Percentiles rank a stretch among this genome's conserved stretches.
Conservation (phyloP, 2,329 filamentous ascomycete genomes). For the Hymenoscyphus albidus region DNA sequence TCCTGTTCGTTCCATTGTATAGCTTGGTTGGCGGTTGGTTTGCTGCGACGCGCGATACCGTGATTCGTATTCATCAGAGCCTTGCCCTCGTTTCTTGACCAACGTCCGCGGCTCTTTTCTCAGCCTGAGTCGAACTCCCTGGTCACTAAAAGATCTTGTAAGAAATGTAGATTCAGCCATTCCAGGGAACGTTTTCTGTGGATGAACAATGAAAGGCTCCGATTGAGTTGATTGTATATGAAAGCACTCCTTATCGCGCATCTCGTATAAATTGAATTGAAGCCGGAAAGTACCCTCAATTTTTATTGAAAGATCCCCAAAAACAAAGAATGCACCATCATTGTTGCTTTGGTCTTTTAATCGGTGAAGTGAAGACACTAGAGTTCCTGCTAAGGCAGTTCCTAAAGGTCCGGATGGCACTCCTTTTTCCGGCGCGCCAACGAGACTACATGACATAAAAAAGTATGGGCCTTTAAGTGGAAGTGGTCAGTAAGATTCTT, state of each 20-base stretch:
- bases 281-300: constrained; percentile 69
- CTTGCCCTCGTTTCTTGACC: constrained; percentile 32
- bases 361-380: constrained; percentile 77
- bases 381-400: constrained; percentile 63
- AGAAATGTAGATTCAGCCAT: constrained; percentile 78
- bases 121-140: constrained; percentile 77
- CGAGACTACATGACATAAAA: constrained; percentile 45
- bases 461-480: constrained; percentile 43
- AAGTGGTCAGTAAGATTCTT: constrained; percentile 14
- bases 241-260: constrained; percentile 40
- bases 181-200: constrained; percentile 69
- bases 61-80: constrained; percentile 34
- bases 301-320: constrained; percentile 79
- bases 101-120: constrained; percentile 72
- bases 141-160: constrained; percentile 79
- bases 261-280: constrained; percentile 74
- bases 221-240: constrained; percentile 46
- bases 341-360: constrained; percentile 73
- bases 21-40: constrained; percentile 20
- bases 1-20: constrained; percentile 10
- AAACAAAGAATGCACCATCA: constrained; percentile 87
- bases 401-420: constrained; percentile 38
- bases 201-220: constrained; percentile 62
- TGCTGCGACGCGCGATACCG: constrained; percentile 14
- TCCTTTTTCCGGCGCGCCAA: constrained; percentile 41